Conservation (phyloP, 139 green algal genomes). For the Yamagishiella unicocca region DNA sequence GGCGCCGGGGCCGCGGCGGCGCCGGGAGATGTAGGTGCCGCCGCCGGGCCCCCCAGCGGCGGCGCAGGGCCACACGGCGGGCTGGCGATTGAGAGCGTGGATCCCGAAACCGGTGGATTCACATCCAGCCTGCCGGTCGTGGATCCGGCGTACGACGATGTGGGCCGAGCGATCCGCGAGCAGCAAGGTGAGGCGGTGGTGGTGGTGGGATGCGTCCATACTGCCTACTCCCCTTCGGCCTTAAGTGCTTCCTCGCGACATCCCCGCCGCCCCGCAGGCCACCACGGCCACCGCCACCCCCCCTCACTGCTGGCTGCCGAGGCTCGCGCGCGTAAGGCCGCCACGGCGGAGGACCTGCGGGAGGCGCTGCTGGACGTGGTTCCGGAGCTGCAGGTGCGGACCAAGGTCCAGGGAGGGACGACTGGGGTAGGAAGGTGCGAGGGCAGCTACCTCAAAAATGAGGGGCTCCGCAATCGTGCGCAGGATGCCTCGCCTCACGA, state of each 20-base stretch:
- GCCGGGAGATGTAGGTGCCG: not conserved
- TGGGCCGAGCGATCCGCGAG: not conserved
- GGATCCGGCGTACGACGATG: conserved; percentile 33
- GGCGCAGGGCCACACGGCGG: not conserved
- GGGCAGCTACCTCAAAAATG: no score
- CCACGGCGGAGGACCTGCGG: conserved; percentile 27
- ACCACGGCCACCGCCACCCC: not conserved
- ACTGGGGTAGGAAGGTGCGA: not conserved
- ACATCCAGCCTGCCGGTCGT: not conserved
- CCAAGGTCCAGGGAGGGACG: not conserved
- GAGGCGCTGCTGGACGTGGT: not conserved
- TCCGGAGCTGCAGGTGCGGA: conserved; percentile 28
- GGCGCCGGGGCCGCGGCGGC: not conserved
- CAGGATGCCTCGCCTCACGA: no score
- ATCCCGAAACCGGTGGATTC: conserved; percentile 8
- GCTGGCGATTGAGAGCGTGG: conserved; percentile 6
- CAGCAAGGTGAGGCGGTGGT: not conserved
- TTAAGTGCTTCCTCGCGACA: not conserved
- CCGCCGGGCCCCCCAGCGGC: not conserved
- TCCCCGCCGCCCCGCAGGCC: not conserved
- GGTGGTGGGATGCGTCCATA: no score
- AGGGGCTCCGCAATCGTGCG: no score
- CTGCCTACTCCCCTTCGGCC: not conserved
- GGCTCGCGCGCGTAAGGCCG: conserved; percentile 7
- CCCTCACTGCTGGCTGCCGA: not conserved